Base-by-base conservation (phyloP, 2,329 filamentous ascomycete species). In the Penicillium rolfsii region DNA sequence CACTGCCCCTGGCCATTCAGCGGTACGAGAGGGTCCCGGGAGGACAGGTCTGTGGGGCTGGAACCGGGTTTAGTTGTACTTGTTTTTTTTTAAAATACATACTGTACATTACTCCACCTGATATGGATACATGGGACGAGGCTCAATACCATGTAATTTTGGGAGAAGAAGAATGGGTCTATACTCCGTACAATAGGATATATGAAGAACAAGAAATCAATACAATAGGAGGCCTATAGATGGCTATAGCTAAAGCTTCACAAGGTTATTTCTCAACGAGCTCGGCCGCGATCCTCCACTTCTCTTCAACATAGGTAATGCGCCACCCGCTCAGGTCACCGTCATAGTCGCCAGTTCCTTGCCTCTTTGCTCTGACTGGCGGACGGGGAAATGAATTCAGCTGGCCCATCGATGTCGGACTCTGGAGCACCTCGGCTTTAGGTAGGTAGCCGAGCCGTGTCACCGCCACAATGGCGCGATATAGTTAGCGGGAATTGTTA, bases 1-100 rank as follows among this genome's bases (percentile, higher is more conserved):
- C 52, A 55, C 56, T 40, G 16, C 38, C 16, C 9, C 41, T 16
- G 50, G 30, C 60, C 58, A 63, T 28, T 63, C 12, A 63, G 24
- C 24, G 33, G 9, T n/a, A 6, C 14, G 45, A 45, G 38, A 26
- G 22, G 36, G 50, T 35, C 35, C 58, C 49, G 53, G 38, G n/a
- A 41, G 26, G 14, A 28, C 19, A 55, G 62, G 12, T 48, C 45
- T 16, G 57, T 41, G 55, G 58, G 55, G 48, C 56, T 41, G 38
- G 35, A 22, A 28, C 19, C 16, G 24, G 30, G n/a, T 50, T 16
- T 16, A 35, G 41, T 50, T 9, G 16, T n/a, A 22, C 16, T 22
- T n/a, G 52, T 28, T 41, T 55, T 55, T 28, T 52, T 58, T 50
- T 43, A n/a, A 52, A 45, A 35, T 41, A 41, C 38, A 22, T 3